These are phyloP conservation scores for Aspergillus ochraceoroseus DNA, from an alignment of 2,329 filamentous ascomycete genomes.

Conservation along the genomic window DNA sequence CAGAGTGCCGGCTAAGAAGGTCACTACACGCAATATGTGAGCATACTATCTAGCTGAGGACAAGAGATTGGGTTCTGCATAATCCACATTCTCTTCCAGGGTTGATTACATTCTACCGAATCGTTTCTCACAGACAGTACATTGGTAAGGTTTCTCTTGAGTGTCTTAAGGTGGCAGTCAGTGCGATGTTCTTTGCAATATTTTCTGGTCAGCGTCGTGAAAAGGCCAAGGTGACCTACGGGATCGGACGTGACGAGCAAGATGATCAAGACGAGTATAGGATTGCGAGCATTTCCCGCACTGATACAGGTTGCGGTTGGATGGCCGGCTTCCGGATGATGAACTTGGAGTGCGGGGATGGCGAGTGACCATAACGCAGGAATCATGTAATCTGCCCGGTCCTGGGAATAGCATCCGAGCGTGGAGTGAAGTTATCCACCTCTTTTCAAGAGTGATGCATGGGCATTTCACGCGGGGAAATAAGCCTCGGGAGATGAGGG, in stretches of 20 bases:
- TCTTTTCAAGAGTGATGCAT: no score
- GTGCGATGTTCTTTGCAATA: no score
- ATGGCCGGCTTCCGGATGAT: no score
- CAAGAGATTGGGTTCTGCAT: constrained; percentile 6
- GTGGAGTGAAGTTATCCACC: no score
- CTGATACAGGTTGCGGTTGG: constrained; percentile 11
- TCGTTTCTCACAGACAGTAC: constrained; percentile 28
- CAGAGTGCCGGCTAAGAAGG: constrained; percentile 1
- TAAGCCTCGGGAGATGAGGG: no score
- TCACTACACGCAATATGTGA: constrained; percentile 21
- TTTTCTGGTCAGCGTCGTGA: no score
- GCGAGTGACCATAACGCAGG: no score
- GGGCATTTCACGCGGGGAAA: no score
- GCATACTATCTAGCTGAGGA: neutral
- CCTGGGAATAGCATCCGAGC: no score
- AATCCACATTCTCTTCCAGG: no score
- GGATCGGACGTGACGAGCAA: constrained; percentile 34
- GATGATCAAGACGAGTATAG: constrained; percentile 32
- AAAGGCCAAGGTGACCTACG: constrained; percentile 28
- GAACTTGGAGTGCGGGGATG: no score
- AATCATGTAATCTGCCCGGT: no score
- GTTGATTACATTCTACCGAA: constrained; percentile 34
- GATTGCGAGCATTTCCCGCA: constrained; percentile 15
- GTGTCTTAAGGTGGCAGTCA: constrained; percentile 23
- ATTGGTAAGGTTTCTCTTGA: constrained; percentile 31